Evolutionary conservation across 2,329 filamentous ascomycete genomes (phyloP), one percentile per base, ranked within the genome.

Genomic region (Claviceps quebecensis): DNA sequence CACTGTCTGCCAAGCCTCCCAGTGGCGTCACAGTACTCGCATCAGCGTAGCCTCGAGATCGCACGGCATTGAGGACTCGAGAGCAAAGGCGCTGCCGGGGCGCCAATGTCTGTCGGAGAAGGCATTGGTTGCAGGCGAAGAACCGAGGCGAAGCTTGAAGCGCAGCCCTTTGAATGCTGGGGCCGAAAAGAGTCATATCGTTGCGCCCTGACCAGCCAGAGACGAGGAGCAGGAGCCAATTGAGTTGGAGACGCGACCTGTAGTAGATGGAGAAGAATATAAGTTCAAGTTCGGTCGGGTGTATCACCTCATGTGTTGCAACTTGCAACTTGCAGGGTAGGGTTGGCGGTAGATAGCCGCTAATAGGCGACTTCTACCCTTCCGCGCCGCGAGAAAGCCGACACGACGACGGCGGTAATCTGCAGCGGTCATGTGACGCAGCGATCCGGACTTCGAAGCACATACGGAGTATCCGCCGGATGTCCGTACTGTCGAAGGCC

Each of bases 121-220:
- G 68, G 62, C 72, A 77, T 69, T 76, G 74, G 56, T 72, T 72
- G 64, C 72, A 76, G 60, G 70, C 60, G 50, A 74, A 68, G 52
- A 69, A 65, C 36, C 67, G 63, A 29, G 64, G 60, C 36, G 71
- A 63, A 19, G 67, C 61, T 57, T 64, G 66, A 23, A 72, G 56
- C 56, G 67, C 63, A 44, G 67, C 56, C 58, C 70, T 67, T 54
- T 71, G 67, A 52, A 73, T 58, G 49, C 69, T 67, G 46, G 70
- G 69, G 51, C 66, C 60, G 52, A 74, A 60, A 47, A 68, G 61
- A 53, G 70, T 65, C 72, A 75, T 74, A 53, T 43, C 37, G 41
- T 45, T 9, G 36, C 7, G 22, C 8, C 26, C 44, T 47, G 45
- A 34, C 16, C 26, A 14, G 19, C 17, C 2, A 5, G 7, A 5